A percentile compares a stretch with the other conserved stretches of the same genome.
Evolutionary conservation across 139 green algal genomes (phyloP).

Genomic region (Chlamydomonas sphaeroides): DNA sequence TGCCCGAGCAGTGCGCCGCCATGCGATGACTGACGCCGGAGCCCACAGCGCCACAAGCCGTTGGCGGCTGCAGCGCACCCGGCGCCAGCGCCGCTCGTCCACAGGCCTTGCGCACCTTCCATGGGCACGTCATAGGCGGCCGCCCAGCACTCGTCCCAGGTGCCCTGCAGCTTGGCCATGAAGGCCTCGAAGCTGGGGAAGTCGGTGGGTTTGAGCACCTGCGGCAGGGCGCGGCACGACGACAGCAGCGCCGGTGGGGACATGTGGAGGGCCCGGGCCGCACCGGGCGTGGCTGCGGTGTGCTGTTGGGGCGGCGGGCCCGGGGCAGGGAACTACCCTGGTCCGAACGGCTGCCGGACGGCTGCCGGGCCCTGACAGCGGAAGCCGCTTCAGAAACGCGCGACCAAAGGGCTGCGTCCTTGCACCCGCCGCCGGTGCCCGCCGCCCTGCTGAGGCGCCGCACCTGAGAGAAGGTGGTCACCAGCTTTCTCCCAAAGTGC

Average conservation of each 20-base stretch:
- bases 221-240: too few species aligned
- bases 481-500: constrained; percentile 31
- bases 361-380: too few species aligned
- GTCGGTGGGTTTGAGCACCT: constrained; percentile 11
- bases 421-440: too few species aligned
- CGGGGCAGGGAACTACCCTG: too few species aligned
- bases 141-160: constrained; percentile 72
- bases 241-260: neutral
- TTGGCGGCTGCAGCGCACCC: neutral
- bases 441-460: neutral
- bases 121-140: constrained; percentile 51
- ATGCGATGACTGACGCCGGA: too few species aligned
- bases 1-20: neutral
- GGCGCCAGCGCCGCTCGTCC: neutral
- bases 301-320: too few species aligned
- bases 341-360: too few species aligned
- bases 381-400: neutral
- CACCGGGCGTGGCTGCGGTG: too few species aligned
- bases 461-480: constrained; percentile 50
- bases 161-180: constrained; percentile 7
- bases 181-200: constrained; percentile 6
- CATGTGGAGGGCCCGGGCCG: too few species aligned
- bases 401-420: too few species aligned
- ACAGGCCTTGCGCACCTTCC: neutral
- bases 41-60: neutral